A percentile compares a stretch with the other conserved stretches of the same genome.
Evolutionary conservation across 495 filamentous ascomycete genomes (phyloP).

Genomic region (Talaromyces adpressus): DNA sequence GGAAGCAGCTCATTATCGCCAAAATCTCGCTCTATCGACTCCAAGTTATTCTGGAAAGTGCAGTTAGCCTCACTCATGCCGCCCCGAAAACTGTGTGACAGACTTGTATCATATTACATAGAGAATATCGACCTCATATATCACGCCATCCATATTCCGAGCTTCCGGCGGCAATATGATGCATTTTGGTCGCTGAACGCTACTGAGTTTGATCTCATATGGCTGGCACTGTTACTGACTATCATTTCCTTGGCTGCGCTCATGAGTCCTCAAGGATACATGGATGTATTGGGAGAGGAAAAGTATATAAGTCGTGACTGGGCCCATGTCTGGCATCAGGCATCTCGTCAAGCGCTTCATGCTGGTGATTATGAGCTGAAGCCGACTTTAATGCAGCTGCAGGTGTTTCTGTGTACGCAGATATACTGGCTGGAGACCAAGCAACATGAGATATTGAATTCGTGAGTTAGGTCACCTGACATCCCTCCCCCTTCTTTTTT

Average conservation of each 20-base stretch:
- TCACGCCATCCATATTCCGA: conserved; percentile 10
- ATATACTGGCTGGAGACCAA: conserved; percentile 8
- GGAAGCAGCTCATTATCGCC: not conserved
- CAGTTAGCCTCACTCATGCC: conserved; percentile 8
- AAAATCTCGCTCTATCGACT: not conserved
- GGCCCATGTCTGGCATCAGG: conserved; percentile 8
- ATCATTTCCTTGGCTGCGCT: conserved; percentile 8
- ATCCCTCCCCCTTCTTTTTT: not conserved
- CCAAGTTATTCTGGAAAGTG: conserved; percentile 9
- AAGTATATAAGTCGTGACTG: not conserved
- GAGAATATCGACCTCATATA: conserved; percentile 11
- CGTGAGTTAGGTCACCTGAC: not conserved
- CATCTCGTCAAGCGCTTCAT: conserved; percentile 6
- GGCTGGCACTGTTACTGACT: conserved; percentile 9
- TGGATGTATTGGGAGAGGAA: not conserved
- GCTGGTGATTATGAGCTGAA: conserved; percentile 3
- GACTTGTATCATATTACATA: conserved; percentile 5
- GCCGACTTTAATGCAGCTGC: conserved; percentile 5
- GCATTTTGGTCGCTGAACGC: conserved; percentile 1
- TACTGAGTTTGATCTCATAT: conserved; percentile 9
- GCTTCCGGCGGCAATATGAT: conserved; percentile 6
- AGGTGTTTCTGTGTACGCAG: conserved; percentile 7
- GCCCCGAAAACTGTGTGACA: conserved; percentile 5
- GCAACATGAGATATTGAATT: conserved; percentile 6
- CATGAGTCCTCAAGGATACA: conserved; percentile 1